Conservation (phyloP, 768 basidiomycete species). For the Mycena latifolia region DNA sequence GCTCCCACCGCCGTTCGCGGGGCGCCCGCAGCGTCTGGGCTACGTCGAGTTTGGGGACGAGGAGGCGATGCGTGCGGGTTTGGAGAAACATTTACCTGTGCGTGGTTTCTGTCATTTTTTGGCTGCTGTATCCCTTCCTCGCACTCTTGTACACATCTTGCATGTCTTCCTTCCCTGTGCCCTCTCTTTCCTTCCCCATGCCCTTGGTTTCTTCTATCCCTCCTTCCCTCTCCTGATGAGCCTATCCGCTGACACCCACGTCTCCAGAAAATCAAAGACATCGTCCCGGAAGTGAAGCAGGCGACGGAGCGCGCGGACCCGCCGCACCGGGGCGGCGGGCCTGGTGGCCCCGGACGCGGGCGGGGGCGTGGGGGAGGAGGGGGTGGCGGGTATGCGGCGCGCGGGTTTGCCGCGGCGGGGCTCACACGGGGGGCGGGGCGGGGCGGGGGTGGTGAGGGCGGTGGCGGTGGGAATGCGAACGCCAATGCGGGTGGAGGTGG, state of each 20-base stretch:
- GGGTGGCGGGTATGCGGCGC: slow-evolving; percentile 69
- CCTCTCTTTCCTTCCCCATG: background rate
- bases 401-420: slow-evolving; percentile 79
- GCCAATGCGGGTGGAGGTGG: background rate
- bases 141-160: too few species aligned
- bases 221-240: background rate
- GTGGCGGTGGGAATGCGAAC: slow-evolving; percentile 2
- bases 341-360: slow-evolving; percentile 45
- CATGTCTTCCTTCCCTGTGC: too few species aligned
- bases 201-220: background rate
- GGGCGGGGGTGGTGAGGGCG: slow-evolving; percentile 10
- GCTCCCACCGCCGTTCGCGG: slow-evolving; percentile 62
- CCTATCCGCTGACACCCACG: background rate
- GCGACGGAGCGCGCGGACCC: slow-evolving; percentile 68
- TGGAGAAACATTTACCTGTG: slow-evolving; percentile 83
- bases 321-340: slow-evolving; percentile 46
- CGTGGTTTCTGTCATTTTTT: slow-evolving; percentile 34
- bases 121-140: too few species aligned
- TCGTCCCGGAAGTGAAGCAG: slow-evolving; percentile 74
- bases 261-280: slow-evolving; percentile 77
- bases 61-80: slow-evolving; percentile 83
- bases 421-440: slow-evolving; percentile 57
- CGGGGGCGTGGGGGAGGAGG: slow-evolving; percentile 59
- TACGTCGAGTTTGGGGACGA: slow-evolving; percentile 95
- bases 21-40: slow-evolving; percentile 70